Percentiles rank a stretch among this genome's conserved stretches.
Evolutionary conservation across 306 rosid genomes (phyloP).

Genomic region (Acacia acuminata): DNA sequence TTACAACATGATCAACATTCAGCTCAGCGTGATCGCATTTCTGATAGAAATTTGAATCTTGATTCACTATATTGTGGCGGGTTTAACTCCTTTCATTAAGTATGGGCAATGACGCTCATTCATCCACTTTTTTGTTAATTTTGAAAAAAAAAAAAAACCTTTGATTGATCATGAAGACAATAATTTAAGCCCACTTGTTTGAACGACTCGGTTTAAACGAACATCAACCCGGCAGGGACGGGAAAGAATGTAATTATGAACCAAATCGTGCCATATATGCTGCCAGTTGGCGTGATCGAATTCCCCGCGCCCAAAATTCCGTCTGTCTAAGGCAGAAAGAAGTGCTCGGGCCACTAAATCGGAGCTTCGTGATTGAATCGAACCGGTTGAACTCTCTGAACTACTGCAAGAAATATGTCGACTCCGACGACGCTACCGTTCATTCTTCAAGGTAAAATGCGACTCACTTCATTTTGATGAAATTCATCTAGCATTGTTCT

Average conservation of each 20-base stretch:
- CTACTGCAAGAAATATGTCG: background rate
- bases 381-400: conserved; percentile 57
- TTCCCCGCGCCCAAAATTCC: background rate
- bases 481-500: background rate
- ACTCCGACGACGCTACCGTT: conserved; percentile 62
- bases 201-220: background rate
- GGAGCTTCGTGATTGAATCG: conserved; percentile 38
- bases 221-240: background rate
- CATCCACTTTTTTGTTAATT: too few species aligned
- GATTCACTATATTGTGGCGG: too few species aligned
- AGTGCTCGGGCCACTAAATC: background rate
- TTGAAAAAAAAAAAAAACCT: too few species aligned
- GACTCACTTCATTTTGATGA: background rate
- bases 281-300: background rate
- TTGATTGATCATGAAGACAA: too few species aligned
- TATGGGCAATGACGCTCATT: too few species aligned
- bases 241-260: background rate
- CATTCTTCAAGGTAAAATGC: conserved; percentile 58
- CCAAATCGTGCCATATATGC: background rate
- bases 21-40: too few species aligned
- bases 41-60: too few species aligned
- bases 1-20: too few species aligned
- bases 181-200: background rate
- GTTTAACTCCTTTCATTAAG: too few species aligned
- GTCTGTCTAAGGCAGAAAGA: background rate